These are phyloP conservation scores for Talaromyces sp. DNA, from an alignment of 2,329 filamentous ascomycete species.

Conservation along the genomic window DNA sequence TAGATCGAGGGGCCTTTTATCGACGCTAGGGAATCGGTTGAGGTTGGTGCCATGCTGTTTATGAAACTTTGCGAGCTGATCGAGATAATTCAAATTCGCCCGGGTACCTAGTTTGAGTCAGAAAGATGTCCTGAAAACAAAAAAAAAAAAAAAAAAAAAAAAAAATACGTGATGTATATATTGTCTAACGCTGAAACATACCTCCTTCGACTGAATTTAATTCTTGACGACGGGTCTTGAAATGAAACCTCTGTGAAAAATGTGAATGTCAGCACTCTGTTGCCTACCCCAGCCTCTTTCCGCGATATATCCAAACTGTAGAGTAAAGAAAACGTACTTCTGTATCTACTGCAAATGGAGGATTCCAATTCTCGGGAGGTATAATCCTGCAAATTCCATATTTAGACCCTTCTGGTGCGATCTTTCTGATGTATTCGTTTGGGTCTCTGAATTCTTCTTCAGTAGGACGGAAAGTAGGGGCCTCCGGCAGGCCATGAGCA, in stretches of 20 bases:
- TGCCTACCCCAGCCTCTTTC: background rate
- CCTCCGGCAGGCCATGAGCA: slow-evolving; percentile 82
- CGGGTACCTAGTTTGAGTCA: slow-evolving; percentile 69
- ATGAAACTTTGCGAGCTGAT: slow-evolving; percentile 93
- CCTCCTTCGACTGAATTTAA: slow-evolving; percentile 98
- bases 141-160: no score
- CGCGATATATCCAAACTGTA: no score
- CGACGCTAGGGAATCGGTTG: slow-evolving; percentile 91
- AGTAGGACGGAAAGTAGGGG: slow-evolving; percentile 85
- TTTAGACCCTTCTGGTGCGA: slow-evolving; percentile 77
- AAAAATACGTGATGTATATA: slow-evolving; percentile 32
- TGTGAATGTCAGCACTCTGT: slow-evolving; percentile 30
- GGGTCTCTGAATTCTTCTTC: slow-evolving; percentile 95
- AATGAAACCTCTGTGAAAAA: slow-evolving; percentile 78
- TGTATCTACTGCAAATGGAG: slow-evolving; percentile 92
- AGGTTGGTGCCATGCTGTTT: slow-evolving; percentile 93
- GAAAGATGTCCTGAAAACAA: slow-evolving; percentile 30
- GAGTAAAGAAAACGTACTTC: slow-evolving; percentile 63
- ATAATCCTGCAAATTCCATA: slow-evolving; percentile 96
- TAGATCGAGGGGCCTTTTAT: slow-evolving; percentile 93
- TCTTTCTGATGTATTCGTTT: slow-evolving; percentile 89
- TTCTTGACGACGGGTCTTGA: slow-evolving; percentile 92
- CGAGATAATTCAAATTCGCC: slow-evolving; percentile 92
- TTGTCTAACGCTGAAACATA: slow-evolving; percentile 47
- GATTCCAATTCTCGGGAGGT: slow-evolving; percentile 90